Conservation (phyloP, 257 asterid genomes). For the Fraxinus anomala region DNA sequence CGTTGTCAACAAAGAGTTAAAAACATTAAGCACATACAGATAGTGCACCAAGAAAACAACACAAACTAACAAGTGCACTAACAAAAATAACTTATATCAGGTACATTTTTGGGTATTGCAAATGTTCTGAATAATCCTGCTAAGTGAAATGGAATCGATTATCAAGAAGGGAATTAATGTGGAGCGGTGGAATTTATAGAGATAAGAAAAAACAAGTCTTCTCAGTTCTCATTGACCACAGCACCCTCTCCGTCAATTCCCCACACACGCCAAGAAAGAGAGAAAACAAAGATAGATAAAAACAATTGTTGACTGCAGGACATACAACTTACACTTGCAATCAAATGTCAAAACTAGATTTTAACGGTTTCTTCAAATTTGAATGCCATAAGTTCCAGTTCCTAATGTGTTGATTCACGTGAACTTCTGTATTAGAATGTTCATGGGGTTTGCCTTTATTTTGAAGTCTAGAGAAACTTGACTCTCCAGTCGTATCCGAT, state of each 20-base stretch:
- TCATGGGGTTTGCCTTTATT: background rate
- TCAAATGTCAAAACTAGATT: background rate
- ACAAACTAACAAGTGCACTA: background rate
- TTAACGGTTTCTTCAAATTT: background rate
- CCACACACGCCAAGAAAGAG: background rate
- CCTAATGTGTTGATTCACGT: background rate
- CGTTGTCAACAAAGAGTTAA: background rate
- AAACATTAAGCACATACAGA: background rate
- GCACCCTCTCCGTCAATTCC: background rate
- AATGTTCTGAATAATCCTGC: background rate
- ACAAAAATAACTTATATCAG: background rate
- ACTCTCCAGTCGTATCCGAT: background rate
- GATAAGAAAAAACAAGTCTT: background rate
- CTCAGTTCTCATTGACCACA: background rate
- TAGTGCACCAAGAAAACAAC: conserved; percentile 1
- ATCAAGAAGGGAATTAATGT: background rate
- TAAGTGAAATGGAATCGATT: background rate
- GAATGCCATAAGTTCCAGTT: background rate
- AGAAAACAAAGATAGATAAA: background rate
- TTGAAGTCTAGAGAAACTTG: background rate
- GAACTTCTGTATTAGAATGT: background rate
- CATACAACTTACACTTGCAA: background rate
- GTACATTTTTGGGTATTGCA: background rate
- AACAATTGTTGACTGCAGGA: background rate
- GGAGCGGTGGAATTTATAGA: background rate